Base-by-base conservation (phyloP, 805 yeast species). In the Sungouiella blattae region DNA sequence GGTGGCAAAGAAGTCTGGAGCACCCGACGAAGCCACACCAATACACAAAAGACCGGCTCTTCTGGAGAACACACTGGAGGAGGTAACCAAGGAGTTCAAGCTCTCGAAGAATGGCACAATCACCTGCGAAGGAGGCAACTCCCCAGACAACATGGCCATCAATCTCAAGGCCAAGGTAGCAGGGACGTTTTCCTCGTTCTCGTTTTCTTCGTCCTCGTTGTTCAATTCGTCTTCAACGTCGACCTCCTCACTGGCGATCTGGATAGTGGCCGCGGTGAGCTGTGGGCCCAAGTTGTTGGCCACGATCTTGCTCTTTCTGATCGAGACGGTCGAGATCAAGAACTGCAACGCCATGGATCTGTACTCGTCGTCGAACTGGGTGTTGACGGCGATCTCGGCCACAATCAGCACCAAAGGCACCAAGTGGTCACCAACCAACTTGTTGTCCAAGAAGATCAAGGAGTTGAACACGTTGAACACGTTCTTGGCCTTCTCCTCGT, bases 101-200 rank as follows among this genome's bases (percentile, higher is more conserved):
- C 73, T 75, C 46, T 79, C 85, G 42, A 87, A 71, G 43, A 91
- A 72, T 28, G 96, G 91, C 44, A 71, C 75, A 46, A 89, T 80
- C 37, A 86, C 95, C 62, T 93, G 98, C 28, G 87, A 77, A 32
- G 98, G 96, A 35, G 99, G 96, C 52, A 93, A 71, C 53, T 83
- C 88, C 29, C 81, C 69, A 12, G 98, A 77, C 47, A 91, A 78
- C 53, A 77, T 76, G 35, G 87, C 84, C 35, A 93, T 60, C 40
- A 91, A 68, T 64, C 95, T 78, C 50, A 88, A 72, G 11, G 95
- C 95, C 46, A 87, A 73, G 33, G 83, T 61, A 28, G 80, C 63
- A 37, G 96, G 94, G 36, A 80, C 75, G 53, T 79, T 83, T 63
- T 91, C 98, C 65, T 88, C 96, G 55, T 87, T 88, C 61, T 88